phyloP scores from a whole-genome alignment of 345 rosid genomes.

The Bruguiera sexangula region DNA sequence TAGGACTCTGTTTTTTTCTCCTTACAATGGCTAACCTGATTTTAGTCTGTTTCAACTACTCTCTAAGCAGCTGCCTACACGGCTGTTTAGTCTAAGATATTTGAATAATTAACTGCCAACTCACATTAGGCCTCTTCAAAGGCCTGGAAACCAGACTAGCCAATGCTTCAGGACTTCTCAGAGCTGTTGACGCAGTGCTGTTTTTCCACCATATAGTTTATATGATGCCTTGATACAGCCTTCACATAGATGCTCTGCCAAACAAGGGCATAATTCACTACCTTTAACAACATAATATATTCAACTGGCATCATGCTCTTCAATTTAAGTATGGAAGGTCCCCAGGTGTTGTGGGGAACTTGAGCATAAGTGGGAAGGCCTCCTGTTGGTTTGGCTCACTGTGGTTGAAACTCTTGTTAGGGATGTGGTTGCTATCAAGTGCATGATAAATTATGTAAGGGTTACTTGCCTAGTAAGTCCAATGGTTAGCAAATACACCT shows the following conservation, averaged over 20 bases:
- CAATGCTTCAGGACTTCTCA: neutral
- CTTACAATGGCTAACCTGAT: neutral
- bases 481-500: neutral
- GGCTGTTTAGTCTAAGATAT: too few species aligned
- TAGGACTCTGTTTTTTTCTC: neutral
- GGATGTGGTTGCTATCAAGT: neutral
- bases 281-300: neutral
- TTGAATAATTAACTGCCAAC: too few species aligned
- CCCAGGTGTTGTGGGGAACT: too few species aligned
- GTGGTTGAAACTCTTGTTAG: too few species aligned
- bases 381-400: neutral
- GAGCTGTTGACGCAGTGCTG: neutral
- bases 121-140: neutral
- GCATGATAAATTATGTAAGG: neutral
- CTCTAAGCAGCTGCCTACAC: neutral
- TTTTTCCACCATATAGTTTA: neutral
- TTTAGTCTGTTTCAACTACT: neutral
- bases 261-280: neutral
- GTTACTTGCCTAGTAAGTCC: neutral
- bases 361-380: neutral
- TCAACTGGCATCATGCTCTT: neutral
- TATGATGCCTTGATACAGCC: neutral
- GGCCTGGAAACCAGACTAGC: neutral
- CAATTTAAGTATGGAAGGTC: neutral
- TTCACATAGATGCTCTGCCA: neutral